Evolutionary conservation across 2,329 filamentous ascomycete genomes (phyloP).

Genomic region (Pezicula carpinea): DNA sequence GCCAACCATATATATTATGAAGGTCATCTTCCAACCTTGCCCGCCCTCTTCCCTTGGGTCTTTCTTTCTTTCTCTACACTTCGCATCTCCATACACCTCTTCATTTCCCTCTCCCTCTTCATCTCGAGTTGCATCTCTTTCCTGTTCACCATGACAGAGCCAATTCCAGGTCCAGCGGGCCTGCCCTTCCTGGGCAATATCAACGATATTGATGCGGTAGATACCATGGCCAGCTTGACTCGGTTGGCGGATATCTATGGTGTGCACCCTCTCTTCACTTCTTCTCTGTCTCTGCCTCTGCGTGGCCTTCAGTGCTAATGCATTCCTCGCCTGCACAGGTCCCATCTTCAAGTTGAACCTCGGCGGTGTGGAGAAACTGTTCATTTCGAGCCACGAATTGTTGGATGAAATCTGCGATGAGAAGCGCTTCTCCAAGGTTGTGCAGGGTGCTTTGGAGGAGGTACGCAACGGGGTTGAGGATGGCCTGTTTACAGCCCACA

Average conservation of each 20-base stretch:
- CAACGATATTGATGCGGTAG: slow-evolving; percentile 55
- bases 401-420: slow-evolving; percentile 63
- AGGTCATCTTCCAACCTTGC: too few relatives aligned
- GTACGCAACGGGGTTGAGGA: slow-evolving; percentile 58
- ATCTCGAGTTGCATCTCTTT: not conserved
- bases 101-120: not conserved
- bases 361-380: slow-evolving; percentile 41
- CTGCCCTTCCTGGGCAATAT: slow-evolving; percentile 64
- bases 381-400: slow-evolving; percentile 49
- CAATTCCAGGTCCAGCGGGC: slow-evolving; percentile 60
- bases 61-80: too few relatives aligned
- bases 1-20: too few relatives aligned
- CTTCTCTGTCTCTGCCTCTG: too few relatives aligned
- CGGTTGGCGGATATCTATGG: slow-evolving; percentile 63
- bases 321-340: slow-evolving; percentile 10
- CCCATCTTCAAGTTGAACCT: slow-evolving; percentile 56
- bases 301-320: not conserved
- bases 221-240: slow-evolving; percentile 49
- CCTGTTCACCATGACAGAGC: slow-evolving; percentile 15
- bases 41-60: too few relatives aligned
- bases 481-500: slow-evolving; percentile 58
- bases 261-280: slow-evolving; percentile 29
- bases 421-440: slow-evolving; percentile 57
- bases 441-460: slow-evolving; percentile 45
- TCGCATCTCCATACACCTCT: not conserved